Conservation (phyloP, 176 grass and related monocot genomes). For the Carex kokanica region DNA sequence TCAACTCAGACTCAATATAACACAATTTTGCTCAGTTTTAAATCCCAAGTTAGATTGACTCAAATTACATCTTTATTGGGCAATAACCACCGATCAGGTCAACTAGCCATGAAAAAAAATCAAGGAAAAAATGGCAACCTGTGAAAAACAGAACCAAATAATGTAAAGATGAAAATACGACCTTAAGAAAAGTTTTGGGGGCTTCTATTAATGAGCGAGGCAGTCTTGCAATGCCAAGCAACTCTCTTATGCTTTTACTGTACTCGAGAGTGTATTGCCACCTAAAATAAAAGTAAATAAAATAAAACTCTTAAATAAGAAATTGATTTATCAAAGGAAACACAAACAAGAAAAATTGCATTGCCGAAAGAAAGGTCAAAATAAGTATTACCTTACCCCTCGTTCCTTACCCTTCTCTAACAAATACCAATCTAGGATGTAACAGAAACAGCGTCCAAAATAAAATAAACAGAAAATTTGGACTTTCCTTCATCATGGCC, state of each 20-base stretch:
- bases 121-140: neutral
- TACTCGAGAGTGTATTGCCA: slow-evolving; percentile 90
- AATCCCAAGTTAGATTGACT: neutral
- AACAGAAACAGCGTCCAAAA: neutral
- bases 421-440: neutral
- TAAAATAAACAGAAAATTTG: neutral
- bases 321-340: neutral
- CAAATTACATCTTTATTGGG: neutral
- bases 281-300: slow-evolving; percentile 36
- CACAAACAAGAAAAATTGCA: neutral
- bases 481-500: neutral
- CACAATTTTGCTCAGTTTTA: neutral
- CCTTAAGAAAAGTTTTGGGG: slow-evolving; percentile 69
- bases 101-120: neutral
- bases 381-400: neutral
- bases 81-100: neutral
- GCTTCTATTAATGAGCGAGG: slow-evolving; percentile 50
- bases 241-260: slow-evolving; percentile 61
- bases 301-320: neutral
- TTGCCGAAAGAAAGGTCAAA: neutral
- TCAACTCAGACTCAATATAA: neutral
- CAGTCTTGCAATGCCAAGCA: slow-evolving; percentile 49
- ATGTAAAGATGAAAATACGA: slow-evolving; percentile 21
- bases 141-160: neutral
- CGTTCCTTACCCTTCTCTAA: neutral